Base-by-base conservation (phyloP, 257 asterid species). In the Capsicum baccatum region DNA sequence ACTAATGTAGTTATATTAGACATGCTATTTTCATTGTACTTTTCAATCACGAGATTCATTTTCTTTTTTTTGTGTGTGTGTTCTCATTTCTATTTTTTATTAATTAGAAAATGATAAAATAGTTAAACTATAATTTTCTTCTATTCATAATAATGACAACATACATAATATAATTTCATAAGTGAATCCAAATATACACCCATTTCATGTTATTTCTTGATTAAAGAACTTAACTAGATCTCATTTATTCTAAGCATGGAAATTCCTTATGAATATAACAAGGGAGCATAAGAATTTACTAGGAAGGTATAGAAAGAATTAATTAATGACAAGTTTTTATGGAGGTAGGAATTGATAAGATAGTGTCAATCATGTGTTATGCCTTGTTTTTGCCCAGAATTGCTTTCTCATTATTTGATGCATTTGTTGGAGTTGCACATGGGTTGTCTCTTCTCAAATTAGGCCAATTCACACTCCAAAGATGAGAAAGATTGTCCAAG, bases 321-420 rank as follows among this genome's bases (percentile, higher is more conserved):
- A 26, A 6, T 37, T 67, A 50, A 44, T 37, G 5, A 12, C 9
- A 33, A 26, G 1, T 44, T 6, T 44, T 2, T 16, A 1, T 39
- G 33, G 8, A 16, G 79, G 33, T 15, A 8, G 0, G 6, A 39
- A 42, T 16, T 69, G 79, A 79, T 87, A 76, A 54, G 79, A 70
- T 4, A 81, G n/a, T 79, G 56, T 50, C 81, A 55, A 60, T 66
- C 83, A 88, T 88, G 90, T 88, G 90, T 82, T 80, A 55, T 82
- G 63, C 81, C 79, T 48, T 64, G 13, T 67, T 84, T 76, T 37
- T 88, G 89, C 89, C 33, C 69, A 50, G 26, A 73, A 58, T 48
- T 88, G 87, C 21, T 55, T 81, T 39, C 83, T 15, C 74, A 85
- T 85, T 14, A 85, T 50, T 69, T 82, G 87, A n/a, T 81, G 79